These are phyloP conservation scores for Coprinellus aureogranulatus DNA, from an alignment of 768 basidiomycete genomes.

Conservation along the genomic window DNA sequence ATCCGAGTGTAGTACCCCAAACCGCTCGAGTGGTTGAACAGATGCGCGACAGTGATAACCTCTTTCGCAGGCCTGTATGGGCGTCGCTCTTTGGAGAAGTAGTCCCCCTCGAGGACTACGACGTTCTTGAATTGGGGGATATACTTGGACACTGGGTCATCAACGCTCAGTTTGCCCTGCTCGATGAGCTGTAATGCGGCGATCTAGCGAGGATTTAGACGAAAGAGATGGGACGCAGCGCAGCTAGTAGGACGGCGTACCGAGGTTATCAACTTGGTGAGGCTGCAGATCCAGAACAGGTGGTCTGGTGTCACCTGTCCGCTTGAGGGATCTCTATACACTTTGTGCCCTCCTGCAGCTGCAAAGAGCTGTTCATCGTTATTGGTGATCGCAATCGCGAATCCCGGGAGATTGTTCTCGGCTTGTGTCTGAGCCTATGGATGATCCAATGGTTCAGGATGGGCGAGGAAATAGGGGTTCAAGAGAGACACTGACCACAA, in stretches of 20 bases:
- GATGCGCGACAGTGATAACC: conserved; percentile 20
- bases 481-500: no score
- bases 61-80: conserved; percentile 18
- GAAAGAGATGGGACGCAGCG: background rate
- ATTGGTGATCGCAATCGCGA: conserved; percentile 22
- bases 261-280: conserved; percentile 28
- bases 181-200: conserved; percentile 34
- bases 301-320: conserved; percentile 23
- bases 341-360: conserved; percentile 20
- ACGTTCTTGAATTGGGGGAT: conserved; percentile 30
- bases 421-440: no score
- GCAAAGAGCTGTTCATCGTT: conserved; percentile 24
- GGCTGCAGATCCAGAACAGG: conserved; percentile 33
- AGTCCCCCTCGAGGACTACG: conserved; percentile 19
- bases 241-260: conserved; percentile 11
- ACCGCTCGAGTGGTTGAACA: conserved; percentile 28
- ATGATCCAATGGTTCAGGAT: no score
- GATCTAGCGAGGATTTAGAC: conserved; percentile 18
- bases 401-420: conserved; percentile 22
- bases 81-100: background rate
- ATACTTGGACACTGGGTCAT: conserved; percentile 25
- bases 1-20: conserved; percentile 19
- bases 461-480: no score
- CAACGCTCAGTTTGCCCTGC: conserved; percentile 26
- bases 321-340: conserved; percentile 23